Evolutionary conservation across 306 rosid species (phyloP), one percentile per base, ranked within the genome.

Genomic region (Glycyrrhiza uralensis): DNA sequence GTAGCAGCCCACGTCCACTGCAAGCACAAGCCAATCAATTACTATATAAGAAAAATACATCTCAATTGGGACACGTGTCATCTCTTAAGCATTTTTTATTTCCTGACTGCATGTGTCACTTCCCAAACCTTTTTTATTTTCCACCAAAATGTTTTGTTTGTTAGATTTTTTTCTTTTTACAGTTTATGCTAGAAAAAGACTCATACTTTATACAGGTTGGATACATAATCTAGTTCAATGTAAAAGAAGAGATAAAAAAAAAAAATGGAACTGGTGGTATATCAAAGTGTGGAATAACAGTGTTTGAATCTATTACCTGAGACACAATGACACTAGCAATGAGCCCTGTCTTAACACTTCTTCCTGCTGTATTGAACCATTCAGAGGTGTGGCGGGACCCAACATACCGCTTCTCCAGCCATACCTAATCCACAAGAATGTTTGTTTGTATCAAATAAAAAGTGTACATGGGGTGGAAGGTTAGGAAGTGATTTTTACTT

Each of bases 1-100:
- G 98, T 93, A 50, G 97, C 97, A 50, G 97, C 98, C 89, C 97
- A 90, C 29, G 98, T 93, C 98, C 98, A 90, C 98, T 93, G 15
- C 29, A 80, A n/a, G 11, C 28, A 79, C 26, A 79, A 72, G n/a
- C n/a, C n/a, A n/a, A n/a, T n/a, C n/a, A n/a, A n/a, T n/a, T n/a
- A n/a, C n/a, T n/a, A n/a, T n/a, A n/a, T n/a, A n/a, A n/a, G n/a
- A n/a, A n/a, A n/a, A n/a, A n/a, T n/a, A n/a, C n/a, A n/a, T n/a
- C n/a, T n/a, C n/a, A n/a, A n/a, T n/a, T n/a, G n/a, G n/a, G n/a
- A n/a, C n/a, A n/a, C n/a, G n/a, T n/a, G n/a, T n/a, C n/a, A n/a
- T n/a, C n/a, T n/a, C n/a, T n/a, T n/a, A n/a, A n/a, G n/a, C n/a
- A n/a, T n/a, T n/a, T n/a, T n/a, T n/a, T n/a, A n/a, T n/a, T n/a